These are phyloP conservation scores for Rubroboletus satanas DNA, from an alignment of 768 basidiomycete species.

Conservation along the genomic window DNA sequence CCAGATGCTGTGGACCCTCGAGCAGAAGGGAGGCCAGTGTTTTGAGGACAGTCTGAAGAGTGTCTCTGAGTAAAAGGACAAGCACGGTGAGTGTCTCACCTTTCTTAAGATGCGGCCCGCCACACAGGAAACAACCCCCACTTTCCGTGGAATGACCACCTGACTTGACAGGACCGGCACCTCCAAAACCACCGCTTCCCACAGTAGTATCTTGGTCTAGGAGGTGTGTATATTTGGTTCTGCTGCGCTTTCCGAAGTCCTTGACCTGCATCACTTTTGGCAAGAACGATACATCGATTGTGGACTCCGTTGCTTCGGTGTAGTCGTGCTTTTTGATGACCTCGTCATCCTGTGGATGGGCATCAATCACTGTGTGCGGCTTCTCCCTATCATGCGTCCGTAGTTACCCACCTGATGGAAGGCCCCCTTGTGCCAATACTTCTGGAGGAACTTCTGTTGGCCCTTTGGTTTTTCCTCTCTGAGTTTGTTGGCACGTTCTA, in stretches of 20 bases:
- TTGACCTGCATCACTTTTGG: constrained; percentile 97
- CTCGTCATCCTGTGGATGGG: constrained; percentile 73
- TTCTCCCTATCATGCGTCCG: not conserved
- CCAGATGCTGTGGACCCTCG: constrained; percentile 28
- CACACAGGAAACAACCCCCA: constrained; percentile 88
- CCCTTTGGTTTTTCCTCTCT: constrained; percentile 90
- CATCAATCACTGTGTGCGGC: constrained; percentile 11
- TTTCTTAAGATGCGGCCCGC: constrained; percentile 90
- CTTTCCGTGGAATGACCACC: constrained; percentile 54
- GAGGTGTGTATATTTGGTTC: constrained; percentile 95
- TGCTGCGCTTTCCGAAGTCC: constrained; percentile 89
- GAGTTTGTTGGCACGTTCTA: constrained; percentile 77
- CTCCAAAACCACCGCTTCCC: constrained; percentile 62
- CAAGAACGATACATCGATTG: constrained; percentile 80
- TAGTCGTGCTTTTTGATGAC: constrained; percentile 80
- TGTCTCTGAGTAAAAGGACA: constrained; percentile 5
- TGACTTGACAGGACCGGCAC: constrained; percentile 46
- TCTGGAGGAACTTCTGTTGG: constrained; percentile 89
- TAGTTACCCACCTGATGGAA: constrained; percentile 79
- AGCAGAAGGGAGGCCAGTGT: constrained; percentile 36
- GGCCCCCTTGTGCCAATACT: constrained; percentile 99
- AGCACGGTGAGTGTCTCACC: constrained; percentile 40
- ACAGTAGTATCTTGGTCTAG: constrained; percentile 89
- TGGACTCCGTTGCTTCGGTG: constrained; percentile 86
- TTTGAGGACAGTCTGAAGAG: constrained; percentile 49